These are phyloP conservation scores for Carallia pectinifolia DNA, from an alignment of 345 rosid genomes.

Conservation along the genomic window DNA sequence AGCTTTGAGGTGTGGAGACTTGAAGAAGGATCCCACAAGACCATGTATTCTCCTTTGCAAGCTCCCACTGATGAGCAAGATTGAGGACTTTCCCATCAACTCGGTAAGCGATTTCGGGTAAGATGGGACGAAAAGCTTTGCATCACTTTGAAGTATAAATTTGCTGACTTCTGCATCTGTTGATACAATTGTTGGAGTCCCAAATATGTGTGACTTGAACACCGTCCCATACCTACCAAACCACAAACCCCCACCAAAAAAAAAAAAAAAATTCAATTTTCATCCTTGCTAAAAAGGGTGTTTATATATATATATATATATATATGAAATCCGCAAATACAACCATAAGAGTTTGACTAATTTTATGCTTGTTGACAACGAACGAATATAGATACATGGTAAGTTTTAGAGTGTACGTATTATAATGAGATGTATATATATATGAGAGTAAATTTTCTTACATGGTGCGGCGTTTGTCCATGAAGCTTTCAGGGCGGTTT, in stretches of 20 bases:
- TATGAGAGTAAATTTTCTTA: slow-evolving; percentile 20
- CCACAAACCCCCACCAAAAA: neutral
- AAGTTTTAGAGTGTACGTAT: too few species aligned
- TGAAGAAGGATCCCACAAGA: slow-evolving; percentile 74
- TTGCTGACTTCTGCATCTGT: slow-evolving; percentile 89
- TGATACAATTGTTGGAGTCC: slow-evolving; percentile 76
- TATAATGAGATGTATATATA: too few species aligned
- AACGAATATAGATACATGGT: too few species aligned
- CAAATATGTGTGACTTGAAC: slow-evolving; percentile 95
- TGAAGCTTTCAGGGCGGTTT: slow-evolving; percentile 83
- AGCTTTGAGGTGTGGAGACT: slow-evolving; percentile 77
- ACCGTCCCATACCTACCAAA: slow-evolving; percentile 72
- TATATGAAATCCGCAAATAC: too few species aligned
- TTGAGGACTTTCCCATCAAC: slow-evolving; percentile 92
- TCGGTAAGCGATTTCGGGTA: slow-evolving; percentile 91
- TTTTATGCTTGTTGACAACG: too few species aligned
- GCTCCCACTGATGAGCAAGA: slow-evolving; percentile 78
- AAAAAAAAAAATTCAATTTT: neutral
- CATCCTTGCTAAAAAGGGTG: neutral
- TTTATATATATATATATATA: too few species aligned
- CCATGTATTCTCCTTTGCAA: slow-evolving; percentile 91
- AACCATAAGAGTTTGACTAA: too few species aligned
- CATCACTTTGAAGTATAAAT: slow-evolving; percentile 78
- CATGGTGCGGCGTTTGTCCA: slow-evolving; percentile 75
- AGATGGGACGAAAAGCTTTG: slow-evolving; percentile 74